phyloP scores from a whole-genome alignment of 805 yeast species.

The Groenewaldozyma salmanticensis region DNA sequence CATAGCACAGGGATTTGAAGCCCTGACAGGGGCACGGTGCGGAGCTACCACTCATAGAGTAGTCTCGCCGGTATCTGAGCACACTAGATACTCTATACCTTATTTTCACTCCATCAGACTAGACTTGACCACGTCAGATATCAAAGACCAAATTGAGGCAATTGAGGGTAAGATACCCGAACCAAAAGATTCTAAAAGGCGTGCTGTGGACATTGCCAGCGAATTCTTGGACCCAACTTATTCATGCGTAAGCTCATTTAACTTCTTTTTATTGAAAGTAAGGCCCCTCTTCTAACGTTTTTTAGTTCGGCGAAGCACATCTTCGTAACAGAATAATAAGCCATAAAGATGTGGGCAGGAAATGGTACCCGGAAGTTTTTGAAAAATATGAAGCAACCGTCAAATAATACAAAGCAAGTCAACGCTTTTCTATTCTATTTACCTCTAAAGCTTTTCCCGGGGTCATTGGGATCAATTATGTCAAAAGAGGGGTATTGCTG shows the following conservation, averaged over 20 bases:
- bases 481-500: not conserved
- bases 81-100: constrained; percentile 34
- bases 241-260: constrained; percentile 13
- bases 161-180: constrained; percentile 24
- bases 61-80: constrained; percentile 31
- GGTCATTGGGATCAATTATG: not conserved
- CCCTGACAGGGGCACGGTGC: constrained; percentile 48
- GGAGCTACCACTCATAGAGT: constrained; percentile 53
- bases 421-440: no score
- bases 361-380: constrained; percentile 31
- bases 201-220: constrained; percentile 23
- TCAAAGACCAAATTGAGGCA: constrained; percentile 17
- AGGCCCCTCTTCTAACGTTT: constrained; percentile 5
- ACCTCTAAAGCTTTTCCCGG: no score
- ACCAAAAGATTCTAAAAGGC: constrained; percentile 18
- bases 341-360: constrained; percentile 32
- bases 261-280: not conserved
- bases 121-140: constrained; percentile 23
- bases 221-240: constrained; percentile 26
- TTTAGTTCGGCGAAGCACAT: constrained; percentile 32
- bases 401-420: not conserved
- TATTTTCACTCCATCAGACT: constrained; percentile 35
- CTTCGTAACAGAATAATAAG: constrained; percentile 33
- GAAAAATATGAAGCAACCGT: constrained; percentile 16
- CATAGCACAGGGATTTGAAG: constrained; percentile 54